Evolutionary conservation across 352 stramenopile genomes (phyloP).

Genomic region (Pythium graminicola): DNA sequence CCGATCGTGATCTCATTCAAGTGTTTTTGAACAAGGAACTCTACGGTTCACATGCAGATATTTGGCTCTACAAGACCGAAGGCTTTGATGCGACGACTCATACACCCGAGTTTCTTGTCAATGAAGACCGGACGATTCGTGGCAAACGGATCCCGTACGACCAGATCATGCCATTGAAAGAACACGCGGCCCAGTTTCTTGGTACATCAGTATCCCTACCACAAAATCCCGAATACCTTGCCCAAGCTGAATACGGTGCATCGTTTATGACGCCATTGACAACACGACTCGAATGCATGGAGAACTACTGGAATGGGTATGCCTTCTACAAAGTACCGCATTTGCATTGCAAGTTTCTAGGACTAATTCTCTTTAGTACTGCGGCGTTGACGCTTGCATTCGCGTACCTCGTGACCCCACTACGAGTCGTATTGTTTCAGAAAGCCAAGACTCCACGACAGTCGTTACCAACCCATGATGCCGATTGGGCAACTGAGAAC

Average conservation of each 20-base stretch:
- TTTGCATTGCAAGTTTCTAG: conserved; percentile 19
- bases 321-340: conserved; percentile 53
- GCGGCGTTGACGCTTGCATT: conserved; percentile 23
- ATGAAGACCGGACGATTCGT: conserved; percentile 65
- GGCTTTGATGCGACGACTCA: conserved; percentile 30
- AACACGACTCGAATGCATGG: conserved; percentile 72
- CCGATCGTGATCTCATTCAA: conserved; percentile 56
- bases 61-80: conserved; percentile 65
- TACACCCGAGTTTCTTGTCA: conserved; percentile 45
- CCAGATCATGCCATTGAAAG: conserved; percentile 48
- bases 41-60: conserved; percentile 58
- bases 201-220: conserved; percentile 46
- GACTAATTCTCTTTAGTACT: conserved; percentile 24
- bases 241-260: conserved; percentile 53
- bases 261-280: conserved; percentile 67
- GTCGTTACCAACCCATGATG: neutral
- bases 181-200: conserved; percentile 41
- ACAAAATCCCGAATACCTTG: conserved; percentile 50
- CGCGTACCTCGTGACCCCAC: conserved; percentile 2
- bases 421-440: conserved; percentile 7
- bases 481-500: conserved; percentile 8
- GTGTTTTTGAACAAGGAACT: conserved; percentile 48
- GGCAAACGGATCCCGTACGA: conserved; percentile 58
- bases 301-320: conserved; percentile 74
- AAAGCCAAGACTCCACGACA: conserved; percentile 9